phyloP scores from a whole-genome alignment of 768 basidiomycete genomes.

The Tylopilus intermedius region DNA sequence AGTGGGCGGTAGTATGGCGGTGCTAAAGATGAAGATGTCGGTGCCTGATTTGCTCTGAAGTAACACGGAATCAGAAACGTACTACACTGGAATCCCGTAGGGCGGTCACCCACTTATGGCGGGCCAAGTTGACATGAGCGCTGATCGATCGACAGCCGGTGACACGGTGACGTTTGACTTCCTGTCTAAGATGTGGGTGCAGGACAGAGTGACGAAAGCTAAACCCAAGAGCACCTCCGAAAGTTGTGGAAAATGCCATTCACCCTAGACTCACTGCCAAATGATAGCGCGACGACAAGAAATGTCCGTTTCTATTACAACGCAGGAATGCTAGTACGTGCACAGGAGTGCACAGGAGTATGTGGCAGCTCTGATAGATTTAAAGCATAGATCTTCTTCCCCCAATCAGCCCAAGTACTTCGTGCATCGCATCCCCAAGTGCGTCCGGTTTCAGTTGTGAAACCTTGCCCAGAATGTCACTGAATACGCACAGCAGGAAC shows the following conservation, averaged over 20 bases:
- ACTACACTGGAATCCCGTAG: background rate
- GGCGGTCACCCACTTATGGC: no score
- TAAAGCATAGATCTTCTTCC: constrained; percentile 13
- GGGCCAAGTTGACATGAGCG: background rate
- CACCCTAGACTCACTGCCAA: no score
- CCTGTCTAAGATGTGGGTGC: background rate
- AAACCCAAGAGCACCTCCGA: no score
- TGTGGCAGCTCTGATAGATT: background rate
- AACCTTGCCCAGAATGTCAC: constrained; percentile 12
- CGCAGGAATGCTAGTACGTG: no score
- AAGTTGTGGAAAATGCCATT: no score
- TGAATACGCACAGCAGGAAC: background rate
- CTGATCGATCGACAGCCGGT: background rate
- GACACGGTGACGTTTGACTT: background rate
- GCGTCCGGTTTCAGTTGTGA: background rate
- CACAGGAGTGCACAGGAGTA: background rate
- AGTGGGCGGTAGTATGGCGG: background rate
- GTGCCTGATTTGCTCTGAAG: no score
- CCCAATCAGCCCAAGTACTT: constrained; percentile 13
- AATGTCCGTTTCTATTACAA: no score
- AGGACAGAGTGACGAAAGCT: no score
- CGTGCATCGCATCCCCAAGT: constrained; percentile 16
- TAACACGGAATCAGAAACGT: no score
- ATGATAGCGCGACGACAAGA: no score
- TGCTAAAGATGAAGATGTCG: background rate